phyloP scores from a whole-genome alignment of 345 rosid species.

The Bruguiera sexangula region DNA sequence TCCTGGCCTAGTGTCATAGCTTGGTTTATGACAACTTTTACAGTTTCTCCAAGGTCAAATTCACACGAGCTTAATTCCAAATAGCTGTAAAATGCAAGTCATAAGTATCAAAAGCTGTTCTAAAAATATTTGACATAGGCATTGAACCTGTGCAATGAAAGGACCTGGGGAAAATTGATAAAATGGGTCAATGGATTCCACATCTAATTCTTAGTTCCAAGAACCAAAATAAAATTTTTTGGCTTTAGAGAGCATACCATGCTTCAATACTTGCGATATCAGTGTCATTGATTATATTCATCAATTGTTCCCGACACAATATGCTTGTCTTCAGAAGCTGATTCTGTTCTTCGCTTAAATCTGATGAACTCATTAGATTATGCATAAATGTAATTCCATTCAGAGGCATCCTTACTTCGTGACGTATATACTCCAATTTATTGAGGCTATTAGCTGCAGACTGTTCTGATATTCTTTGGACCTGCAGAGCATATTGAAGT shows the following conservation, averaged over 20 bases:
- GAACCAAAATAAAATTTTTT: neutral
- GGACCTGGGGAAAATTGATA: no score
- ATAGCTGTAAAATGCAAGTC: slow-evolving; percentile 45
- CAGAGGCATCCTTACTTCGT: slow-evolving; percentile 51
- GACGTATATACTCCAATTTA: slow-evolving; percentile 63
- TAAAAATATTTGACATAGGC: neutral
- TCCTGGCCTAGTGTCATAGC: slow-evolving; percentile 53
- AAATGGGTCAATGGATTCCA: no score
- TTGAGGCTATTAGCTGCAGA: slow-evolving; percentile 52
- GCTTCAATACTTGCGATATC: slow-evolving; percentile 71
- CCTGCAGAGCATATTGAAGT: slow-evolving; percentile 68
- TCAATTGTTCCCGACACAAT: slow-evolving; percentile 65
- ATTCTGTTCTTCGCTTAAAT: slow-evolving; percentile 53
- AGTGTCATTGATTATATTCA: slow-evolving; percentile 54
- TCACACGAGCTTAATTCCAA: slow-evolving; percentile 42
- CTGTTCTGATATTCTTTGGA: slow-evolving; percentile 69
- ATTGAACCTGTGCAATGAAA: no score
- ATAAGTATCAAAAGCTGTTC: slow-evolving; percentile 8
- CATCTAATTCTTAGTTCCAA: no score
- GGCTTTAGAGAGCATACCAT: slow-evolving; percentile 41
- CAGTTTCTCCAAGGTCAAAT: slow-evolving; percentile 60
- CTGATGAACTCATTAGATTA: slow-evolving; percentile 46
- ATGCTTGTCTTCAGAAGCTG: slow-evolving; percentile 48
- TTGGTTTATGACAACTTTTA: slow-evolving; percentile 60
- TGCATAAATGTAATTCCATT: slow-evolving; percentile 56